A percentile compares a stretch with the other conserved stretches of the same genome.
Conservation (phyloP, 139 green algal genomes). For the Asterochloris sp. region DNA sequence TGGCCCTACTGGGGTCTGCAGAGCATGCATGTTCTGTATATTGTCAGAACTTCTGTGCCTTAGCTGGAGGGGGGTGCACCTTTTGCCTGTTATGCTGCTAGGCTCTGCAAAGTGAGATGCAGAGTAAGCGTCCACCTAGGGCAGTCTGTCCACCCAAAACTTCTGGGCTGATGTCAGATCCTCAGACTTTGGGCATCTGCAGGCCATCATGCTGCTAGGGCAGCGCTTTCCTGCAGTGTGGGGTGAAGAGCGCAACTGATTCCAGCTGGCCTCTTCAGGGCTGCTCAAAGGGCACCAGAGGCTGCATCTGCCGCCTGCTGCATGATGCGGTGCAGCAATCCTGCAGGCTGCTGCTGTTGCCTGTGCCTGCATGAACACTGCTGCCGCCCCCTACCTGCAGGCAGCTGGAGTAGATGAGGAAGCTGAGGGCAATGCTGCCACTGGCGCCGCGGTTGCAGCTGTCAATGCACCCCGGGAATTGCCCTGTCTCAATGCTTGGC, state of each 20-base stretch:
- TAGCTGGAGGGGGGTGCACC: no score
- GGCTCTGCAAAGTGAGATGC: no score
- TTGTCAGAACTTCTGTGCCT: no score
- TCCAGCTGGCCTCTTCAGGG: background rate
- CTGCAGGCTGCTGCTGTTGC: background rate
- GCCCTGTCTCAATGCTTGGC: constrained; percentile 1
- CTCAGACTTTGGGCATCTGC: no score
- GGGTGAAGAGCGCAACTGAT: background rate
- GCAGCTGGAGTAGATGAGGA: constrained; percentile 9
- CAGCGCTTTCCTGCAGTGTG: background rate
- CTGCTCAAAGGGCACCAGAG: background rate
- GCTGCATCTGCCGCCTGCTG: no score
- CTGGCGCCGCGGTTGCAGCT: background rate
- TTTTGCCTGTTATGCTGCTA: no score
- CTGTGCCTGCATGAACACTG: background rate
- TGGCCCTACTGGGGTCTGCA: no score
- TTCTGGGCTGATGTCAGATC: no score
- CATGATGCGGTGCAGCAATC: background rate
- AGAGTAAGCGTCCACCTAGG: no score
- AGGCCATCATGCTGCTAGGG: background rate
- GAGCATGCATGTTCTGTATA: no score
- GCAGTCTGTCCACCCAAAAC: no score
- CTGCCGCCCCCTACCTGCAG: background rate
- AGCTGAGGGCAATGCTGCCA: background rate
- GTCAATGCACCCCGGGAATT: background rate